These are phyloP conservation scores for Sicyos edulis DNA, from an alignment of 306 rosid species.

Conservation along the genomic window DNA sequence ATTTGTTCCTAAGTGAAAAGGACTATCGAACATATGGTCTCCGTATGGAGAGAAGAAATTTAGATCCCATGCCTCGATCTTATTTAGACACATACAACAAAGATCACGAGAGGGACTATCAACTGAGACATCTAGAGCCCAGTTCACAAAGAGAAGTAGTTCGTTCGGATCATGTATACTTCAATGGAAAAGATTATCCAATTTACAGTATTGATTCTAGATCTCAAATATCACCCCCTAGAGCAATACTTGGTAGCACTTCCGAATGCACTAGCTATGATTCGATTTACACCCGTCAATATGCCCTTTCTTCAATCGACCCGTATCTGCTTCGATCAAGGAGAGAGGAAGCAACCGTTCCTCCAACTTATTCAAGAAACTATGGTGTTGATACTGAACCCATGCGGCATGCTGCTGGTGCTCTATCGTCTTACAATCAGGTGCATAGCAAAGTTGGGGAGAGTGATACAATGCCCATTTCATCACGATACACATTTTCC, in stretches of 20 bases:
- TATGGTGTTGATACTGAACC: slow-evolving; percentile 29
- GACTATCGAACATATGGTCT: slow-evolving; percentile 60
- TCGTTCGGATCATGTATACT: slow-evolving; percentile 36
- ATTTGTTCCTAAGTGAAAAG: slow-evolving; percentile 47
- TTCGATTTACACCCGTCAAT: slow-evolving; percentile 33
- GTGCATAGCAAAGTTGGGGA: slow-evolving; percentile 32
- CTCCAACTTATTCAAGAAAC: slow-evolving; percentile 32
- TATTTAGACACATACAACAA: slow-evolving; percentile 31
- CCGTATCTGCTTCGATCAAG: slow-evolving; percentile 37
- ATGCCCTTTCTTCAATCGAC: slow-evolving; percentile 35
- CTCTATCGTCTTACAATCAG: no score
- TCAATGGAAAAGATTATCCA: slow-evolving; percentile 36
- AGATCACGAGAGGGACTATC: slow-evolving; percentile 47
- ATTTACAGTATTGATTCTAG: slow-evolving; percentile 32
- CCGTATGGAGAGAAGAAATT: slow-evolving; percentile 43
- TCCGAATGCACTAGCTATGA: slow-evolving; percentile 18
- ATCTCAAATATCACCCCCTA: slow-evolving; percentile 28
- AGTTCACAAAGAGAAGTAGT: slow-evolving; percentile 31
- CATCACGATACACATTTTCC: slow-evolving; percentile 60
- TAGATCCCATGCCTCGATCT: slow-evolving; percentile 32
- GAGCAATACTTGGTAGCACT: slow-evolving; percentile 20
- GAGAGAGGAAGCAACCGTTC: slow-evolving; percentile 38
- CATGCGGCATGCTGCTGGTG: slow-evolving; percentile 26
- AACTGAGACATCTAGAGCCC: slow-evolving; percentile 31
- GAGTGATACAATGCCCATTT: slow-evolving; percentile 33